Conservation (phyloP, 2,329 filamentous ascomycete genomes). For the Phyllosticta citriasiana region DNA sequence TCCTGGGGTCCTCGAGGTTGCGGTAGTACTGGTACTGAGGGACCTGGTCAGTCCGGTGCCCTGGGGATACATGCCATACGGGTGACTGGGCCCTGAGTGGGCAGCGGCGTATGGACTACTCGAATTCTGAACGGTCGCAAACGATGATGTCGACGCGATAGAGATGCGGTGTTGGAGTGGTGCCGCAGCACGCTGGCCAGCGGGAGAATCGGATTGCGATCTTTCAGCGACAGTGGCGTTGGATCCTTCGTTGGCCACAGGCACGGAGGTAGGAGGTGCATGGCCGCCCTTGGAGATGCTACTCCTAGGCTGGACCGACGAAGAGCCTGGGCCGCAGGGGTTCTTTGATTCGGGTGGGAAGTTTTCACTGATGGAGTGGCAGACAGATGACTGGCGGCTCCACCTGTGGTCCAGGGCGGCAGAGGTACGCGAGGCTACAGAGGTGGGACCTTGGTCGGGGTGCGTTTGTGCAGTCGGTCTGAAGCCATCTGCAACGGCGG, state of each 20-base stretch:
- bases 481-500: slow-evolving; percentile 36
- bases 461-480: slow-evolving; percentile 25
- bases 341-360: slow-evolving; percentile 4
- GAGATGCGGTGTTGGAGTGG: slow-evolving; percentile 25
- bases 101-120: slow-evolving; percentile 61
- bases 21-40: slow-evolving; percentile 60
- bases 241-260: slow-evolving; percentile 15
- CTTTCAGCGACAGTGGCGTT: slow-evolving; percentile 11
- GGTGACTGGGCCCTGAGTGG: slow-evolving; percentile 62
- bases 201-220: slow-evolving; percentile 18
- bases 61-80: slow-evolving; percentile 78
- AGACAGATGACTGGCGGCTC: slow-evolving; percentile 15
- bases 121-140: slow-evolving; percentile 30
- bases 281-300: slow-evolving; percentile 26
- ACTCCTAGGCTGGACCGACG: slow-evolving; percentile 18
- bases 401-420: slow-evolving; percentile 6
- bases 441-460: slow-evolving; percentile 8
- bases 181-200: background rate
- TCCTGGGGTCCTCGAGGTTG: slow-evolving; percentile 52
- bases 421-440: slow-evolving; percentile 7
- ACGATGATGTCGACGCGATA: slow-evolving; percentile 32
- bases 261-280: slow-evolving; percentile 14
- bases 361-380: slow-evolving; percentile 7
- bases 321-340: background rate
- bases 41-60: slow-evolving; percentile 46